Evolutionary conservation across 768 basidiomycete species (phyloP).

Genomic region (Phlebiopsis gigantea): DNA sequence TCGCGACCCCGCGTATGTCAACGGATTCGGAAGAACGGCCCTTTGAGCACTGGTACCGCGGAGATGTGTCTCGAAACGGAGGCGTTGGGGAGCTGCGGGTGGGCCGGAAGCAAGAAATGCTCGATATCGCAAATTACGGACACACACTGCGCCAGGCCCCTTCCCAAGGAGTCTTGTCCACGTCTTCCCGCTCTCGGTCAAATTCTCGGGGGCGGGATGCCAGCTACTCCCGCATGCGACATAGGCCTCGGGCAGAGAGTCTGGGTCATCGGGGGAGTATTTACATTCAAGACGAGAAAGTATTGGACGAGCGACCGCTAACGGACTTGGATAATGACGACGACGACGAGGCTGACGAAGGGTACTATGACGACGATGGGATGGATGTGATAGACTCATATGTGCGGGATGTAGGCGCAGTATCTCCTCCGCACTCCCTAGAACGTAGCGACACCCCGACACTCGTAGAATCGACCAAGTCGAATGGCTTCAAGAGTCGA

Average conservation of each 20-base stretch:
- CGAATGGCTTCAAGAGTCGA: constrained; percentile 20
- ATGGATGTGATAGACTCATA: neutral
- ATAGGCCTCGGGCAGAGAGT: constrained; percentile 63
- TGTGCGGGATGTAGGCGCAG: constrained; percentile 16
- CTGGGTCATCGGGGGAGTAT: constrained; percentile 57
- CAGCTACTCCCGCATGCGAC: constrained; percentile 9
- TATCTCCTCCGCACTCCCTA: constrained; percentile 18
- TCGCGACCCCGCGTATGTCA: constrained; percentile 41
- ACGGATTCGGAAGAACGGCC: constrained; percentile 77
- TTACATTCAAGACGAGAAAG: constrained; percentile 58
- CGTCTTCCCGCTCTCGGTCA: constrained; percentile 17
- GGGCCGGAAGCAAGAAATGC: constrained; percentile 73
- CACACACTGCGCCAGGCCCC: constrained; percentile 42
- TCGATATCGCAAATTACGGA: constrained; percentile 84
- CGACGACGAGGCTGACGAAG: constrained; percentile 19
- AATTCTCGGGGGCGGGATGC: constrained; percentile 24
- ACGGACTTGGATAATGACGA: constrained; percentile 66
- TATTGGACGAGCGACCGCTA: constrained; percentile 70
- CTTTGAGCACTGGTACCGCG: constrained; percentile 88
- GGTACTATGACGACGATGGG: constrained; percentile 13
- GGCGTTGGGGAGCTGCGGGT: constrained; percentile 83
- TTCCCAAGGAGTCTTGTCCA: constrained; percentile 13
- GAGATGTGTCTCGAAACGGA: constrained; percentile 80
- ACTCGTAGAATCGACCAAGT: constrained; percentile 7
- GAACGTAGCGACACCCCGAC: constrained; percentile 22